Percentiles rank a stretch among this genome's conserved stretches.
phyloP scores from a whole-genome alignment of 805 yeast genomes.

The Nakazawaea wickerhamii region DNA sequence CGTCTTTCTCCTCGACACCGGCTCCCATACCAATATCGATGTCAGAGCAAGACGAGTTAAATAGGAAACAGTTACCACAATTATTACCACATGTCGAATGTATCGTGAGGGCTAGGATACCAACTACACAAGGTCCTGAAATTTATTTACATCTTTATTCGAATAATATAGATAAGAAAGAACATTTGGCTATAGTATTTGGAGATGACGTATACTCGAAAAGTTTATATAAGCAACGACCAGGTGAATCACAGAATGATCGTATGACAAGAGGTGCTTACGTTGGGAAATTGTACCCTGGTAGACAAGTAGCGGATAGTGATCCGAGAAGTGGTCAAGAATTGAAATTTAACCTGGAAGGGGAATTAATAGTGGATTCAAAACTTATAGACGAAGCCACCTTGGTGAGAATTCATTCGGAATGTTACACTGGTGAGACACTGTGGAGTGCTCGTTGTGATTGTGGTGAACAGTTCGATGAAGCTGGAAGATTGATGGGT shows the following conservation, averaged over 20 bases:
- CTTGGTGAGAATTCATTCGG: slow-evolving; percentile 88
- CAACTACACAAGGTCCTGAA: slow-evolving; percentile 93
- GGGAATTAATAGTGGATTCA: slow-evolving; percentile 28
- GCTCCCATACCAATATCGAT: slow-evolving; percentile 19
- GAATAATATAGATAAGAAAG: slow-evolving; percentile 83
- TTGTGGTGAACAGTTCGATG: slow-evolving; percentile 98
- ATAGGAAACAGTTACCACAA: slow-evolving; percentile 41
- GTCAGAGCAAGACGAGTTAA: slow-evolving; percentile 16
- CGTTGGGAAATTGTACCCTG: slow-evolving; percentile 84
- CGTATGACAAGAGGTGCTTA: slow-evolving; percentile 99
- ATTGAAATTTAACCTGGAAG: slow-evolving; percentile 35
- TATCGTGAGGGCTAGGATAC: slow-evolving; percentile 91
- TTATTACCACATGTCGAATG: slow-evolving; percentile 75
- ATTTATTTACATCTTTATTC: slow-evolving; percentile 86
- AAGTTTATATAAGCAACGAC: slow-evolving; percentile 55
- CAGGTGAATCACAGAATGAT: slow-evolving; percentile 79
- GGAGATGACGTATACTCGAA: slow-evolving; percentile 86
- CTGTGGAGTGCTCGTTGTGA: slow-evolving; percentile 99
- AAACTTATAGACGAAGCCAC: slow-evolving; percentile 41
- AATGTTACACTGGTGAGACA: slow-evolving; percentile 98
- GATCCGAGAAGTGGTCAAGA: slow-evolving; percentile 41
- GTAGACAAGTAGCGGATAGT: slow-evolving; percentile 63
- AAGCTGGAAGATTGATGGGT: slow-evolving; percentile 94
- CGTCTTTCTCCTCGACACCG: slow-evolving; percentile 23
- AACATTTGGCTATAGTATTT: slow-evolving; percentile 94